These are phyloP conservation scores for Thalia dealbata DNA, from an alignment of 176 grass and related monocot species.

Conservation along the genomic window DNA sequence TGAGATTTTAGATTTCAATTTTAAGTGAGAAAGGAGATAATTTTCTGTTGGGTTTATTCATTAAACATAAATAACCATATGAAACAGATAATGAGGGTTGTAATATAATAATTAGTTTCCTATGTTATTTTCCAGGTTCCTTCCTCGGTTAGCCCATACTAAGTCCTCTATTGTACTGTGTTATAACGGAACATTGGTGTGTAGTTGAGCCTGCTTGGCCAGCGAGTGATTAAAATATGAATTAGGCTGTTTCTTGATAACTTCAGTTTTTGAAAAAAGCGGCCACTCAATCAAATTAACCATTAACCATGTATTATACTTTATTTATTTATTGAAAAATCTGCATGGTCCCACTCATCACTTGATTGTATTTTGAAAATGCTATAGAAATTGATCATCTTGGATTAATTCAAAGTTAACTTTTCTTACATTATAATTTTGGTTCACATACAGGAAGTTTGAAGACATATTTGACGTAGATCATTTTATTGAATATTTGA, in stretches of 20 bases:
- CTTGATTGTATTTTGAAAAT: background rate
- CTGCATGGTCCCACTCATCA: background rate
- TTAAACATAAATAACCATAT: background rate
- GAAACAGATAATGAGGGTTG: background rate
- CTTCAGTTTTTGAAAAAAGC: no score
- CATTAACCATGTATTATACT: no score
- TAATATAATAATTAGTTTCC: no score
- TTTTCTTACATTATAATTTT: background rate
- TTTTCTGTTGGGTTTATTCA: background rate
- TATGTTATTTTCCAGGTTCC: no score
- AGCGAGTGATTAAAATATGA: no score
- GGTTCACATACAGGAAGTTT: conserved; percentile 66
- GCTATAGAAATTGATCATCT: background rate
- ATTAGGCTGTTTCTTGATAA: no score
- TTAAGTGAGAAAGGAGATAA: background rate
- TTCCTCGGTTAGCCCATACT: no score
- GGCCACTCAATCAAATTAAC: no score
- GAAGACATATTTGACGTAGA: conserved; percentile 99
- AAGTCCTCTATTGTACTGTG: no score
- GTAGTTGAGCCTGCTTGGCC: no score
- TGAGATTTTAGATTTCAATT: background rate
- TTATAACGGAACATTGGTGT: no score
- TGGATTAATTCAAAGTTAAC: background rate
- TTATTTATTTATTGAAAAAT: background rate
- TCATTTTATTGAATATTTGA: conserved; percentile 95